Base-by-base conservation (phyloP, 768 basidiomycete genomes). In the Pulveroboletus sp. region DNA sequence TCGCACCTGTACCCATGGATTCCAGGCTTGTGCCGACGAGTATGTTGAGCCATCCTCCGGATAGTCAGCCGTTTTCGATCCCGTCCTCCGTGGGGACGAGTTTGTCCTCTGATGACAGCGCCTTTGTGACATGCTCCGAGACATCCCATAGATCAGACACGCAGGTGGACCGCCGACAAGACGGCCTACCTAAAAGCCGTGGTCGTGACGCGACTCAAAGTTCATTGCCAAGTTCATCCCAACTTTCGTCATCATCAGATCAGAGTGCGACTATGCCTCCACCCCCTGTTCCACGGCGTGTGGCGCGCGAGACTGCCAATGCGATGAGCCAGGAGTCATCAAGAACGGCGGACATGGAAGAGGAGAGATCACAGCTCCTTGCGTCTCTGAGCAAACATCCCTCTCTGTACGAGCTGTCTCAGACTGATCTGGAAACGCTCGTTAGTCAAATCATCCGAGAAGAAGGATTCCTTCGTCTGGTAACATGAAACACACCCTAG, bases 401-500 rank as follows among this genome's bases (percentile, higher is more conserved):
- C 1, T 67, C 69, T 1, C 56, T 88, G n/a, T 84, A 86, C 53
- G 66, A 76, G 43, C 63, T 87, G 23, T 64, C 84, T 20, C 69
- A 64, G 29, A 48, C 64, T 11, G 72, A 76, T 7, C 74, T 90
- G 12, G 84, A 87, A 57, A 65, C 66, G 38, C 61, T 85, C 3
- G 75, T 89, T 16, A 73, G 75, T 11, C 75, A 81, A 23, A 75
- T 88, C 20, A 73, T 89, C 16, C 77, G 80, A 45, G 87, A 90
- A 63, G 82, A 93, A 44, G 82, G 90, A 7, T 92, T 97, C 60
- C 67, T 75, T 12, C 76, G 79, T 54, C 74, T 97, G 79, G 91
- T 89, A 57, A 52, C 79, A 27, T 10, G 24, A 45, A 47, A 54
- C 35, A 9, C 19, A 4, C 14, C 40, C 23, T 33, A 24, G 29